Evolutionary conservation across 2,329 filamentous ascomycete genomes (phyloP).

Genomic region (Purpureocillium takamizusanense): DNA sequence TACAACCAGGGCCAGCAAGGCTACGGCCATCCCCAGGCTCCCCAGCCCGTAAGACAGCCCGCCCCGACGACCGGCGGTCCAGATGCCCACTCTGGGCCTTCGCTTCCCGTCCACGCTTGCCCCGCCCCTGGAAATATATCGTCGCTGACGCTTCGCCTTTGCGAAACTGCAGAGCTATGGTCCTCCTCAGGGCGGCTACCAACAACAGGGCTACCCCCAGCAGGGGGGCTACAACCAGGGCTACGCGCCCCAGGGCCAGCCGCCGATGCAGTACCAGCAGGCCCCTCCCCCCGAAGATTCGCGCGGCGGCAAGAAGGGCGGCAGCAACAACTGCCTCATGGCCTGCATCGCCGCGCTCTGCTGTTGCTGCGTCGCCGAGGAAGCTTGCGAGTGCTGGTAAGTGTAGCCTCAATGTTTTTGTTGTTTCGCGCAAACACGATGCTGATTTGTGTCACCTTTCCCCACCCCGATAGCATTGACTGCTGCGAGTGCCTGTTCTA

Average conservation of each 20-base stretch:
- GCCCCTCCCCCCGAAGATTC: slow-evolving; percentile 20
- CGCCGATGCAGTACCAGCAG: slow-evolving; percentile 35
- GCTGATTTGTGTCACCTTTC: not conserved
- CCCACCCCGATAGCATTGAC: slow-evolving; percentile 19
- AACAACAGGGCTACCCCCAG: slow-evolving; percentile 19
- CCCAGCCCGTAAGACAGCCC: slow-evolving; percentile 25
- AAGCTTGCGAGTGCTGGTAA: slow-evolving; percentile 41
- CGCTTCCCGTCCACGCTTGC: not conserved
- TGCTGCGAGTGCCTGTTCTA: slow-evolving; percentile 32
- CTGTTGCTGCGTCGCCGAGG: slow-evolving; percentile 41
- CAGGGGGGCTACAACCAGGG: slow-evolving; percentile 20
- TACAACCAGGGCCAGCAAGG: slow-evolving; percentile 22
- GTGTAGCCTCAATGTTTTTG: slow-evolving; percentile 7
- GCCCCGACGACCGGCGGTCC: not conserved
- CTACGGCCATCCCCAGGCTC: slow-evolving; percentile 15
- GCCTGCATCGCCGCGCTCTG: slow-evolving; percentile 39
- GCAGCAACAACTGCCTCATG: slow-evolving; percentile 32
- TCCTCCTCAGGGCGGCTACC: slow-evolving; percentile 20
- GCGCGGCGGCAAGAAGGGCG: slow-evolving; percentile 19
- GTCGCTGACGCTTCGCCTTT: slow-evolving; percentile 1
- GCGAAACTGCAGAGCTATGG: slow-evolving; percentile 15
- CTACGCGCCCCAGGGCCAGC: slow-evolving; percentile 22
- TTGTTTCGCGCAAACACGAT: slow-evolving; percentile 6
- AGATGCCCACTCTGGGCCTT: not conserved
- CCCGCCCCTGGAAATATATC: not conserved